Evolutionary conservation across 768 basidiomycete species (phyloP), one percentile per base, ranked within the genome.

Genomic region (Pleurotus tuber-regium): DNA sequence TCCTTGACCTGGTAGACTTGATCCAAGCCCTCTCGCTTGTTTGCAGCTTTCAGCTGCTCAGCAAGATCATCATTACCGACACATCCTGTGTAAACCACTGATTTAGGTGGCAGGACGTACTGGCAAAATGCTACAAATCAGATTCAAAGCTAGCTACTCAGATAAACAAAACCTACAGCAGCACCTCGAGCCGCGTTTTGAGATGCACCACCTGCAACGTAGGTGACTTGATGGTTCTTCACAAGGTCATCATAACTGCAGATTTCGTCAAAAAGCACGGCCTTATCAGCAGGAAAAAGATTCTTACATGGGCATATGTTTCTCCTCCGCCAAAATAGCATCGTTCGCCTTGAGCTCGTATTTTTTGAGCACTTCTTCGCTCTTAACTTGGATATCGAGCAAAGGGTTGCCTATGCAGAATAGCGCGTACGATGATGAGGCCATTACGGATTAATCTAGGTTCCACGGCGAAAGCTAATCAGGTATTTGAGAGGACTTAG

Each of bases 111-210:
- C 30, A 98, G 83, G 43, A 97, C 76, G 66, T 98, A 99, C 96
- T 98, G 62, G 4, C 33, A n/a, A 43, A 33, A 14, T 28, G 19
- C 23, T 25, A 19, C n/a, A n/a, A n/a, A n/a, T n/a, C n/a, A n/a
- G n/a, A n/a, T 36, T 43, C 8, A 6, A 29, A 7, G 21, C 31
- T 10, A 29, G 14, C 8, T 11, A 21, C 6, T 16, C 33, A 7
- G 1, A 7, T 11, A 7, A 47, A 24, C 41, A 16, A 21, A 21
- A 71, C 92, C 54, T 68, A 97, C 96, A 39, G 97, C 94, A 59
- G 96, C 97, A 57, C 86, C 95, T 43, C 97, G 89, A 51, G 96
- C 95, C 62, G 95, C 84, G 64, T 99, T 99, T 69, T 99, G 97
- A 24, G 92, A 84, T 24, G 97, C 96, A 61, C 97, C 97, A 54